Conservation (phyloP, 2,329 filamentous ascomycete genomes). For the Diplodia corticola region DNA sequence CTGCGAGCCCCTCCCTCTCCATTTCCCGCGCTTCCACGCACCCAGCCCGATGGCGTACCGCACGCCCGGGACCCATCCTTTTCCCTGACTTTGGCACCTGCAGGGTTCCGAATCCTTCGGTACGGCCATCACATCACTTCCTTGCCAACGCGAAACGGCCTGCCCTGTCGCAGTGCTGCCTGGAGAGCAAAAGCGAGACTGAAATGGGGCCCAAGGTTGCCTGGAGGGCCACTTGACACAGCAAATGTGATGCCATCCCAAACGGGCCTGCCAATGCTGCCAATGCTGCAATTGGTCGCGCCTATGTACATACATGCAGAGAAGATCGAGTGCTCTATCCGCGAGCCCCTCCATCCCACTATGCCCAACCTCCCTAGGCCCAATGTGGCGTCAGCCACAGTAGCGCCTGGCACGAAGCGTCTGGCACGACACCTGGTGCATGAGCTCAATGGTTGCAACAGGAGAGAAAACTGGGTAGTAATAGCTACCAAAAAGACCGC, state of each 20-base stretch:
- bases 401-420: slow-evolving; percentile 11
- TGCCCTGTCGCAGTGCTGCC: slow-evolving; percentile 13
- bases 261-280: slow-evolving; percentile 10
- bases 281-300: not conserved
- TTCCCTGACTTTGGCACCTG: not conserved
- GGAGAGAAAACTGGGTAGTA: not conserved
- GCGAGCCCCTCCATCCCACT: slow-evolving; percentile 7
- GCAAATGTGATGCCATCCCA: slow-evolving; percentile 5
- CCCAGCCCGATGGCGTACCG: slow-evolving; percentile 20
- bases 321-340: slow-evolving; percentile 4
- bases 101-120: slow-evolving; percentile 19
- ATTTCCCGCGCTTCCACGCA: slow-evolving; percentile 17
- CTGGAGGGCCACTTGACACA: not conserved
- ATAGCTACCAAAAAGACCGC: not conserved
- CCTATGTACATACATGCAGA: not conserved
- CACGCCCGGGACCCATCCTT: slow-evolving; percentile 11
- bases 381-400: not conserved
- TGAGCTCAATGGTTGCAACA: not conserved
- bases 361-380: slow-evolving; percentile 1
- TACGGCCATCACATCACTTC: slow-evolving; percentile 19
- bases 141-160: slow-evolving; percentile 15
- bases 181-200: not conserved
- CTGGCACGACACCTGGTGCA: slow-evolving; percentile 4
- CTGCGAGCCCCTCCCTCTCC: not conserved
- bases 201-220: slow-evolving; percentile 9